Evolutionary conservation across 352 stramenopile genomes (phyloP).

Genomic region (Phytophthora syringae): DNA sequence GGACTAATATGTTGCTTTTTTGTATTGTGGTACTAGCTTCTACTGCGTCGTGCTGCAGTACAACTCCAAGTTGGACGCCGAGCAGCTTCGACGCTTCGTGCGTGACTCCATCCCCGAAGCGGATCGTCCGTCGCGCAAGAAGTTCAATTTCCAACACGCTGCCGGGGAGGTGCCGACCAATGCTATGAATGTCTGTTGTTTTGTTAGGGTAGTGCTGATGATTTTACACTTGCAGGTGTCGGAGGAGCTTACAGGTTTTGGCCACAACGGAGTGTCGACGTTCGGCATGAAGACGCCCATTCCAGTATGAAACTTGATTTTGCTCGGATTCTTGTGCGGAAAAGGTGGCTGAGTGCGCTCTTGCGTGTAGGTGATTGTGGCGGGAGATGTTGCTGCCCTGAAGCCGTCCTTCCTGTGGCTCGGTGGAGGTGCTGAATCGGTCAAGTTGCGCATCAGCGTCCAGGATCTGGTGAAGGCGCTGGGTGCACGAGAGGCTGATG

Average conservation of each 20-base stretch:
- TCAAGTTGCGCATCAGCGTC: conserved; percentile 83
- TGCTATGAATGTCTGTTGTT: neutral
- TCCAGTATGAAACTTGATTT: conserved; percentile 43
- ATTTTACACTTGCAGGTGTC: conserved; percentile 44
- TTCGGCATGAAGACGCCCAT: conserved; percentile 81
- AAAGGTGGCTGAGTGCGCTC: conserved; percentile 7
- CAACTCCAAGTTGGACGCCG: conserved; percentile 80
- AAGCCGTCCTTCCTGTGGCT: conserved; percentile 77
- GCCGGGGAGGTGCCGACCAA: conserved; percentile 46
- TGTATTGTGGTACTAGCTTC: conserved; percentile 43
- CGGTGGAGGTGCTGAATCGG: conserved; percentile 72
- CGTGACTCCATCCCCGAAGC: conserved; percentile 61
- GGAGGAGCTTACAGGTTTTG: conserved; percentile 82
- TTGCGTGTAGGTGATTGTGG: conserved; percentile 67
- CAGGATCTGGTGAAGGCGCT: conserved; percentile 65
- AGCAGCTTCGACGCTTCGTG: conserved; percentile 86
- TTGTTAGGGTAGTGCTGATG: neutral
- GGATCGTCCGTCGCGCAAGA: conserved; percentile 70
- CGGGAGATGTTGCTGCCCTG: conserved; percentile 58
- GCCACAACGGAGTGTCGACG: conserved; percentile 84
- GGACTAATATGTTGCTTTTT: neutral
- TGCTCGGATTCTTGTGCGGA: neutral
- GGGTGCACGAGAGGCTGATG: conserved; percentile 57
- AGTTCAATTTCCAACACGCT: conserved; percentile 91
- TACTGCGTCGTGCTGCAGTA: conserved; percentile 91